Evolutionary conservation across 371 early-diverging fungal genomes (phyloP).

Genomic region (Mortierella sp.): DNA sequence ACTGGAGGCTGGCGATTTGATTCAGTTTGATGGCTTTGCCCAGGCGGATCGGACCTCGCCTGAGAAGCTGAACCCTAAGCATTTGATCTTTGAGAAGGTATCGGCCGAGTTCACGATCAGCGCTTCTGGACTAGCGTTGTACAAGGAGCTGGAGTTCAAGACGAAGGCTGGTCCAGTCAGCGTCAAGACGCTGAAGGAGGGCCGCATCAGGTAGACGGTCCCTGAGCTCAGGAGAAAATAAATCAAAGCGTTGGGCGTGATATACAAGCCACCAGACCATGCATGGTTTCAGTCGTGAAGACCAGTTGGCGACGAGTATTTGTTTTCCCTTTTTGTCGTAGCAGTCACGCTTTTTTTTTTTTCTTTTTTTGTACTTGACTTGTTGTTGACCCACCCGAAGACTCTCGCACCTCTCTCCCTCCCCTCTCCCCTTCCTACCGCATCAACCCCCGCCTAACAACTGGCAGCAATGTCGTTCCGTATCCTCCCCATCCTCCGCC

Average conservation of each 20-base stretch:
- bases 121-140: constrained; percentile 59
- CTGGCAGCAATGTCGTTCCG: constrained; percentile 25
- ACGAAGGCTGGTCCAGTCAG: constrained; percentile 61
- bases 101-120: constrained; percentile 58
- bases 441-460: background rate
- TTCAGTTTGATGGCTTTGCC: constrained; percentile 55
- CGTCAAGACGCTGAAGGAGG: constrained; percentile 52
- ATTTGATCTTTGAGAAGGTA: constrained; percentile 66
- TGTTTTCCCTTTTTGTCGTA: constrained; percentile 5
- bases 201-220: constrained; percentile 49
- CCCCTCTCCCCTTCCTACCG: background rate
- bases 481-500: constrained; percentile 34
- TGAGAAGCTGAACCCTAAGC: constrained; percentile 68
- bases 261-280: background rate
- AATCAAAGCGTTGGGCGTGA: background rate
- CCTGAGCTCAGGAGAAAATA: no score
- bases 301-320: background rate
- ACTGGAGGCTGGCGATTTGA: constrained; percentile 61
- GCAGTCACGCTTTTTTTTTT: background rate
- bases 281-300: no score
- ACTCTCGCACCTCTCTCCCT: background rate
- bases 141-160: constrained; percentile 60
- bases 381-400: background rate
- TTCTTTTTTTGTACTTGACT: background rate
- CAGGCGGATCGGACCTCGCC: constrained; percentile 52